Evolutionary conservation across 208 protist genomes (phyloP).

Genomic region (Leishmania aethiopica): DNA sequence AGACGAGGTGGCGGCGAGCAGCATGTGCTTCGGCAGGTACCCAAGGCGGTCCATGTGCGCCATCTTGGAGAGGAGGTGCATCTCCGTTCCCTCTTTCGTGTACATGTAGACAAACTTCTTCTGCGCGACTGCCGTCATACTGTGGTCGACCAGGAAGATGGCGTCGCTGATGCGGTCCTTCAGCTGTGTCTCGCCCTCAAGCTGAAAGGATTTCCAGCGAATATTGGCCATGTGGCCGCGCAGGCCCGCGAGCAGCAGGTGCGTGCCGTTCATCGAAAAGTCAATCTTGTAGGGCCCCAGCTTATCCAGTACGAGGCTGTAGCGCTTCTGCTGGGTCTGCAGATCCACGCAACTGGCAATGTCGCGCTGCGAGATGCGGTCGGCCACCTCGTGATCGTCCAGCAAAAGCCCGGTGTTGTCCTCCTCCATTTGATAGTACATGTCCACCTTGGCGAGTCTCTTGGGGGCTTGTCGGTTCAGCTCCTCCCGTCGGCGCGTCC

Average conservation of each 20-base stretch:
- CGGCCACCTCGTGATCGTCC: conserved; percentile 91
- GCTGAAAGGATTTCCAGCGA: conserved; percentile 93
- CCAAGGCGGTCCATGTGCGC: conserved; percentile 92
- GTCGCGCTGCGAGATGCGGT: conserved; percentile 92
- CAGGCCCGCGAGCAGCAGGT: conserved; percentile 93
- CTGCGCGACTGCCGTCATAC: conserved; percentile 98
- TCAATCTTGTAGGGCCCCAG: conserved; percentile 95
- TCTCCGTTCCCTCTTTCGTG: conserved; percentile 96
- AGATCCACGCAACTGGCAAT: conserved; percentile 92
- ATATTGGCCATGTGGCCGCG: conserved; percentile 97
- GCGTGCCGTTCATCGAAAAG: conserved; percentile 94
- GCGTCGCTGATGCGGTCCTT: conserved; percentile 94
- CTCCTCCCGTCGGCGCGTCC: conserved; percentile 52
- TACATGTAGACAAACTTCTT: conserved; percentile 99
- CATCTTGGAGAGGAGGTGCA: conserved; percentile 97
- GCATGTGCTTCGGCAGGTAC: conserved; percentile 98
- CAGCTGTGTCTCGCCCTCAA: conserved; percentile 94
- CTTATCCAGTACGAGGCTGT: conserved; percentile 92
- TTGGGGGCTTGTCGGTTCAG: conserved; percentile 68
- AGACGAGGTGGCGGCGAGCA: conserved; percentile 93
- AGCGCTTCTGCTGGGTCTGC: conserved; percentile 93
- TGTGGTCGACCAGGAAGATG: conserved; percentile 97
- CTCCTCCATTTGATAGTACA: conserved; percentile 70
- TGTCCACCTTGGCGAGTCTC: conserved; percentile 61
- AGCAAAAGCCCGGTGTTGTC: conserved; percentile 74